Percentiles rank a stretch among this genome's conserved stretches.
Evolutionary conservation across 176 grass and related monocot species (phyloP).

Genomic region (Avena atlantica): DNA sequence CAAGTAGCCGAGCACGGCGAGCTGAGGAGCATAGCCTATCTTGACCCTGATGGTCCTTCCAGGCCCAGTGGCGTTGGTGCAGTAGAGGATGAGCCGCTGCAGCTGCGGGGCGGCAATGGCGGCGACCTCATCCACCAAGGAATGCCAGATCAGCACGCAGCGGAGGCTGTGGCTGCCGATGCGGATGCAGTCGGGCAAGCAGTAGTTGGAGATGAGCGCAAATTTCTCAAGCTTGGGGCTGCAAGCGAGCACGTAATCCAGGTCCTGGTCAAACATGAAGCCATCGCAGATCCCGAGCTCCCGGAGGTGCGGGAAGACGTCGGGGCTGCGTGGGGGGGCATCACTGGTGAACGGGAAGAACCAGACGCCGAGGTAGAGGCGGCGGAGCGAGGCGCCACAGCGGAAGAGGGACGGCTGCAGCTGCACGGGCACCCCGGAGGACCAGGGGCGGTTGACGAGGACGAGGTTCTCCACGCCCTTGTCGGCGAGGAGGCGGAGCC

Average conservation of each 20-base stretch:
- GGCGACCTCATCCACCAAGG: not conserved
- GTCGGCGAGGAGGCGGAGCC: not conserved
- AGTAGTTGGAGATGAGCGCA: not conserved
- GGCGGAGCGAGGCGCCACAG: not conserved
- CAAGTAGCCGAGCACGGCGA: conserved; percentile 2
- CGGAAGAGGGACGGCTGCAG: not conserved
- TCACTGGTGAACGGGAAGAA: not conserved
- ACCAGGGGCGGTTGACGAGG: not conserved
- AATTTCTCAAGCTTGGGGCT: conserved; percentile 6
- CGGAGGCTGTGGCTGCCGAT: conserved; percentile 8
- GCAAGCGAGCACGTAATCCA: not conserved
- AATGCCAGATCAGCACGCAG: conserved; percentile 7
- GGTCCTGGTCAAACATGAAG: not conserved
- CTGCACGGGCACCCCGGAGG: not conserved
- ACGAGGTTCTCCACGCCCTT: not conserved
- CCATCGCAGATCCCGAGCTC: not conserved
- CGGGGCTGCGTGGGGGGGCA: not conserved
- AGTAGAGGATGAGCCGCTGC: not conserved
- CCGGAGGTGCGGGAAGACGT: not conserved
- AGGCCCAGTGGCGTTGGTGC: not conserved
- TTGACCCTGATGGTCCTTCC: not conserved
- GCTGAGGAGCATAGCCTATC: not conserved
- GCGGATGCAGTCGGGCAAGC: not conserved
- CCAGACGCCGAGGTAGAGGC: not conserved
- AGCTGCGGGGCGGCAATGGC: not conserved